Evolutionary conservation across 352 stramenopile species (phyloP).

Genomic region (Globisporangium paroecandrum): DNA sequence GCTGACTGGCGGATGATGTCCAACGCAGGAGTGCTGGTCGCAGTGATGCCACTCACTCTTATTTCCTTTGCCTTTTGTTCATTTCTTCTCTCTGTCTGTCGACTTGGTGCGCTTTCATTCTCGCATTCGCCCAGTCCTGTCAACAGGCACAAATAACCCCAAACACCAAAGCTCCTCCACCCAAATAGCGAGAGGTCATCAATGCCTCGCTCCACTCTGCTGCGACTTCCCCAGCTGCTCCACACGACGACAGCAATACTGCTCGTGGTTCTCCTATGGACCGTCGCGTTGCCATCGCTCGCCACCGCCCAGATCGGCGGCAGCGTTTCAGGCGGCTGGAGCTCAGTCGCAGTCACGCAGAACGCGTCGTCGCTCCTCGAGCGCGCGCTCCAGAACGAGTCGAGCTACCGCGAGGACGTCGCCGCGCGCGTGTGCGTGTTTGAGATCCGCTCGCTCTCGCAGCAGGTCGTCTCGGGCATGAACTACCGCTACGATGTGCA

Average conservation of each 20-base stretch:
- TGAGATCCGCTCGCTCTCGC: conserved; percentile 28
- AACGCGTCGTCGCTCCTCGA: not conserved
- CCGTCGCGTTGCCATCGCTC: not conserved
- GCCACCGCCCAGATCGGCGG: not conserved
- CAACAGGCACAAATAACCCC: not conserved
- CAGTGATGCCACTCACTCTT: not conserved
- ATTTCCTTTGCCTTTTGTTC: not conserved
- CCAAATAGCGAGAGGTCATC: not conserved
- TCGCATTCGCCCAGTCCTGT: not conserved
- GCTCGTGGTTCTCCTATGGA: not conserved
- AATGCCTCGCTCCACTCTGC: not conserved
- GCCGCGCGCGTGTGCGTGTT: conserved; percentile 35
- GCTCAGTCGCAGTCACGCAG: not conserved
- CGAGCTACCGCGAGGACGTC: conserved; percentile 26
- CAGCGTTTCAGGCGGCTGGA: not conserved
- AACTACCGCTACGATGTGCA: conserved; percentile 74
- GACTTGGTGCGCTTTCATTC: not conserved
- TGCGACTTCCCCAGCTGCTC: not conserved
- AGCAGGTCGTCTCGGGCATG: conserved; percentile 63
- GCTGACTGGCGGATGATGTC: too few relatives aligned
- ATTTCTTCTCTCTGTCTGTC: not conserved
- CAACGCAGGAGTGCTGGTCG: not conserved
- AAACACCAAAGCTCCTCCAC: too few relatives aligned
- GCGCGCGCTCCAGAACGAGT: conserved; percentile 9
- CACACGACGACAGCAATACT: not conserved